These are phyloP conservation scores for Arthrinium puccinioides DNA, from an alignment of 2,329 filamentous ascomycete genomes.

Conservation along the genomic window DNA sequence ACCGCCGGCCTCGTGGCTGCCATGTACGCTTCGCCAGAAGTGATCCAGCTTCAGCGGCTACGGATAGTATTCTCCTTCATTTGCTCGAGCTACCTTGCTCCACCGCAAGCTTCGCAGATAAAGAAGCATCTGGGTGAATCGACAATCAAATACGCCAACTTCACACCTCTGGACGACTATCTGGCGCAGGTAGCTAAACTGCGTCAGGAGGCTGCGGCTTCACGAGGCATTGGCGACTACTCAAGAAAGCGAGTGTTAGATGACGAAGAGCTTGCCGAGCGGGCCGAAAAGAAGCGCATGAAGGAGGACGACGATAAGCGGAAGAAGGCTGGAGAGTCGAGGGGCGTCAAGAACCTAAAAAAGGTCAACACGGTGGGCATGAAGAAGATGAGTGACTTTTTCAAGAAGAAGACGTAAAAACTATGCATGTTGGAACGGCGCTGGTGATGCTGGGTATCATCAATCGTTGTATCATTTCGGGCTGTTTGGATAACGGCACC, in stretches of 20 bases:
- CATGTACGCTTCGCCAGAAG: constrained; percentile 37
- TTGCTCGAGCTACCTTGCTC: constrained; percentile 50
- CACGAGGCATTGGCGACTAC: constrained; percentile 63
- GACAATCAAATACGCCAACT: constrained; percentile 46
- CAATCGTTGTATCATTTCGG: constrained; percentile 1
- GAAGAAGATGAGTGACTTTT: constrained; percentile 96
- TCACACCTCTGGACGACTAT: constrained; percentile 64
- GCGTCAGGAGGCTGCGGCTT: constrained; percentile 62
- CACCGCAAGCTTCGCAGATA: constrained; percentile 34
- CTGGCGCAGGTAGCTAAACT: constrained; percentile 58
- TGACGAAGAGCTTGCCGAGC: constrained; percentile 57
- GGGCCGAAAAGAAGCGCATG: constrained; percentile 75
- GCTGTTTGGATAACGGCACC: constrained; percentile 3
- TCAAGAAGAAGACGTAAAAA: constrained; percentile 54
- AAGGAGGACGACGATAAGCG: constrained; percentile 84
- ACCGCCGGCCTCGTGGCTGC: constrained; percentile 28
- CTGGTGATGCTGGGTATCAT: constrained; percentile 10
- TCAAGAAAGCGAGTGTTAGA: constrained; percentile 60
- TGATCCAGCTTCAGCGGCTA: constrained; percentile 55
- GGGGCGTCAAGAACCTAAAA: constrained; percentile 70
- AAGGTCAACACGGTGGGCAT: constrained; percentile 91
- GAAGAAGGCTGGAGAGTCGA: constrained; percentile 68
- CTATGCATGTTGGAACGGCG: too few species aligned
- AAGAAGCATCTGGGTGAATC: constrained; percentile 31
- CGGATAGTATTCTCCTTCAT: constrained; percentile 60